These are phyloP conservation scores for Chlamydomonas incerta DNA, from an alignment of 139 green algal genomes.

Conservation along the genomic window DNA sequence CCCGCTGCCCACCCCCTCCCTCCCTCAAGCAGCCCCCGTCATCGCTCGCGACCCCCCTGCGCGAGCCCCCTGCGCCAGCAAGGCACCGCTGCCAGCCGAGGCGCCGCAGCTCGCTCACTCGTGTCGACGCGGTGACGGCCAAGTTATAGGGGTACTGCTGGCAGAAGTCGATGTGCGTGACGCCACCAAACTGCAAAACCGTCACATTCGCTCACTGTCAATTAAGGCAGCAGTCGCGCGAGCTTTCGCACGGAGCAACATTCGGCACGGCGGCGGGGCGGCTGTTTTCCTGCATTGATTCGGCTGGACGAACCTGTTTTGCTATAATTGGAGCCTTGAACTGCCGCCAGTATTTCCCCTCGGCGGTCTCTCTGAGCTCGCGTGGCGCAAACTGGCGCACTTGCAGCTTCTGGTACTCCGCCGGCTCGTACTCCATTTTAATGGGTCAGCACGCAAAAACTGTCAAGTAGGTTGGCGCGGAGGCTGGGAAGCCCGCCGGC, in stretches of 20 bases:
- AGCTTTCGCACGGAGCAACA: not conserved
- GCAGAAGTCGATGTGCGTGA: constrained; percentile 89
- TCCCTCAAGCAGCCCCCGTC: too few relatives aligned
- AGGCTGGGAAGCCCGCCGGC: too few relatives aligned
- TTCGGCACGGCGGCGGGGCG: too few relatives aligned
- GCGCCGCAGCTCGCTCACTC: constrained; percentile 65
- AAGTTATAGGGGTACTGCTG: constrained; percentile 77
- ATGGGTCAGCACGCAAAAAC: not conserved
- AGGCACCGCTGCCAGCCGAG: too few relatives aligned
- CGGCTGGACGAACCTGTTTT: constrained; percentile 71
- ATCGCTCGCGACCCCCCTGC: too few relatives aligned
- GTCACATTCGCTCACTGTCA: too few relatives aligned
- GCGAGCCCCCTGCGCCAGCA: too few relatives aligned
- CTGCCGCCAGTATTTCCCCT: constrained; percentile 87
- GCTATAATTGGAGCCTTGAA: constrained; percentile 70
- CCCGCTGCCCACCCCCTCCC: too few relatives aligned
- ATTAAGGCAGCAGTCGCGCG: not conserved
- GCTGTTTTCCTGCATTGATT: not conserved
- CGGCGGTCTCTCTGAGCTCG: constrained; percentile 81
- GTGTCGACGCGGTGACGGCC: constrained; percentile 86
- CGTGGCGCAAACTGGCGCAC: constrained; percentile 74
- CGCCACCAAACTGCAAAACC: constrained; percentile 75
- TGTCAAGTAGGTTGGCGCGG: not conserved
- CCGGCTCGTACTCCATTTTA: constrained; percentile 68
- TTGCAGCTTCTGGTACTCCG: constrained; percentile 78